phyloP scores from a whole-genome alignment of 2,329 filamentous ascomycete genomes.

The Gyromitra esculenta region DNA sequence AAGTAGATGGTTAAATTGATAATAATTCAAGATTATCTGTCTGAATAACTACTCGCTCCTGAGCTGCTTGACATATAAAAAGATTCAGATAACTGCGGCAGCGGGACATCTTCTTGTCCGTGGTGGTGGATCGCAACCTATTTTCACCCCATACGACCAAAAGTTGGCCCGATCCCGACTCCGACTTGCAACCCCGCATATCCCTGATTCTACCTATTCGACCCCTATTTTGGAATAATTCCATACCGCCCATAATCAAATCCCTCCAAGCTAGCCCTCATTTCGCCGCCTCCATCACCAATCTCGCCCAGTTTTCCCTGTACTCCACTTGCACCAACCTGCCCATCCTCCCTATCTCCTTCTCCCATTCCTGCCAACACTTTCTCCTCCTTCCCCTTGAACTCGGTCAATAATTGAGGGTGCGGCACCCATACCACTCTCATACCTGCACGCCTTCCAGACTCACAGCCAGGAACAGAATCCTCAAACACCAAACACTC shows the following conservation, averaged over 20 bases:
- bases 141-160: neutral
- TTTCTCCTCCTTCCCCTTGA: constrained; percentile 76
- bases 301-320: constrained; percentile 66
- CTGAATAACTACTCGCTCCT: neutral
- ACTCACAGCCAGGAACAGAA: constrained; percentile 89
- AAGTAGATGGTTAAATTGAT: neutral
- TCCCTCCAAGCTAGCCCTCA: constrained; percentile 66
- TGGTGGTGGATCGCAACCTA: neutral
- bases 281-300: constrained; percentile 70
- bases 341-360: constrained; percentile 60
- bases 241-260: constrained; percentile 72
- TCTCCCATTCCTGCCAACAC: constrained; percentile 72
- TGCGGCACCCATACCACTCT: constrained; percentile 93
- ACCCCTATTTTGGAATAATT: constrained; percentile 60
- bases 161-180: constrained; percentile 31
- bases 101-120: constrained; percentile 23
- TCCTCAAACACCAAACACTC: constrained; percentile 98
- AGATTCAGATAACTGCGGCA: neutral
- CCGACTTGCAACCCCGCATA: neutral
- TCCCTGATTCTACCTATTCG: neutral
- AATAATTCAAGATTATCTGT: neutral
- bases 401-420: constrained; percentile 78
- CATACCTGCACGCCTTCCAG: constrained; percentile 91
- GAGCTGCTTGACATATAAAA: neutral
- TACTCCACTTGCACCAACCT: constrained; percentile 59